Evolutionary conservation across 768 basidiomycete genomes (phyloP).

Genomic region (Flagelloscypha sp.): DNA sequence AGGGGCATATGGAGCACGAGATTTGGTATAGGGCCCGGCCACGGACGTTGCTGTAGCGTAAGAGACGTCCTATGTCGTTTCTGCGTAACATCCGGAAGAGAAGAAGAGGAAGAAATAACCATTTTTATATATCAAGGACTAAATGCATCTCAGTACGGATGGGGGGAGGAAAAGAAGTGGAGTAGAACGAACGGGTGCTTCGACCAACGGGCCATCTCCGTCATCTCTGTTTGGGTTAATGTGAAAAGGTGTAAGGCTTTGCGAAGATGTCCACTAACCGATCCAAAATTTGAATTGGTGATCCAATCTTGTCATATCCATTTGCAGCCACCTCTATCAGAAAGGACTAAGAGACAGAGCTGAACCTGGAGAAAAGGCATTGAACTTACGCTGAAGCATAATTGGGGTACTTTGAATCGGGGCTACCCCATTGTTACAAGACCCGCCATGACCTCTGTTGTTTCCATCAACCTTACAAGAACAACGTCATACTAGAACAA

Average conservation of each 20-base stretch:
- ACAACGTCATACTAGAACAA: too few relatives aligned
- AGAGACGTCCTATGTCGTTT: conserved; percentile 18
- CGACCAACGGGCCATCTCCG: conserved; percentile 21
- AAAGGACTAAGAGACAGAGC: too few relatives aligned
- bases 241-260: too few relatives aligned
- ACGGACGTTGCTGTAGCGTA: conserved; percentile 21
- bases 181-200: conserved; percentile 23
- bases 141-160: conserved; percentile 15
- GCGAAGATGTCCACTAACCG: too few relatives aligned
- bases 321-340: conserved; percentile 18
- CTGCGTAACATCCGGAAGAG: conserved; percentile 20
- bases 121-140: too few relatives aligned
- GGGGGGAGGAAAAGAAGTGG: too few relatives aligned
- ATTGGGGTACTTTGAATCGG: conserved; percentile 17
- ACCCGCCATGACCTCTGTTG: conserved; percentile 20
- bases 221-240: too few relatives aligned
- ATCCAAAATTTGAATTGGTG: conserved; percentile 18
- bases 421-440: conserved; percentile 17
- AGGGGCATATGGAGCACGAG: conserved; percentile 12
- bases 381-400: conserved; percentile 22
- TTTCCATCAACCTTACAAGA: conserved; percentile 27
- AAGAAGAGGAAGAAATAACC: conserved; percentile 22
- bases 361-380: too few relatives aligned
- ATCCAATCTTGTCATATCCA: conserved; percentile 16
- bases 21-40: conserved; percentile 23